Evolutionary conservation across 2,329 filamentous ascomycete species (phyloP).

Genomic region (Onygenales sp.): DNA sequence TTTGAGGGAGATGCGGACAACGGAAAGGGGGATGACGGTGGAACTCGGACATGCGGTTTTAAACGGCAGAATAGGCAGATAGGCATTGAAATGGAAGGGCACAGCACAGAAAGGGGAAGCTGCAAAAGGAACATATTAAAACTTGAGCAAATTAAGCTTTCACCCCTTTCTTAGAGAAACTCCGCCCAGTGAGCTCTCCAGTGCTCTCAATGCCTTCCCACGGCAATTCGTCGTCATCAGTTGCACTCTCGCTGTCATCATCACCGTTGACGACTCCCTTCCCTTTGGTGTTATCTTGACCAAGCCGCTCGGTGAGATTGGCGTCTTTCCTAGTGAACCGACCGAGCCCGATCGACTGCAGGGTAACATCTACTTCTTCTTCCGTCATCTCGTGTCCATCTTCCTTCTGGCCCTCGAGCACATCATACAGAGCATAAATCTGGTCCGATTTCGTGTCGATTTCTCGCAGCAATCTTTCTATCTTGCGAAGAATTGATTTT

Average conservation of each 20-base stretch:
- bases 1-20: too few relatives aligned
- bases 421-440: conserved; percentile 75
- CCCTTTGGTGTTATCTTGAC: background rate
- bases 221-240: conserved; percentile 28
- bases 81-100: too few relatives aligned
- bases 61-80: too few relatives aligned
- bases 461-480: conserved; percentile 51
- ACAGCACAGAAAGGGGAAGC: too few relatives aligned
- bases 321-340: background rate
- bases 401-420: conserved; percentile 68
- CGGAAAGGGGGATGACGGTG: too few relatives aligned
- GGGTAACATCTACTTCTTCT: conserved; percentile 55
- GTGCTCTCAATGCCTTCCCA: conserved; percentile 37
- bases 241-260: conserved; percentile 16
- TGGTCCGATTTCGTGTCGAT: conserved; percentile 68
- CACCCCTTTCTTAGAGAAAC: background rate
- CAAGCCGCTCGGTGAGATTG: conserved; percentile 4
- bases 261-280: conserved; percentile 8
- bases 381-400: conserved; percentile 54
- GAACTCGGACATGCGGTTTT: too few relatives aligned
- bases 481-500: conserved; percentile 49
- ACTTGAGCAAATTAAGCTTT: background rate
- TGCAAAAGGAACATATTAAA: too few relatives aligned
- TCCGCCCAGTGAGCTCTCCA: conserved; percentile 27
- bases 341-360: conserved; percentile 38